A percentile compares a stretch with the other conserved stretches of the same genome.
Evolutionary conservation across 768 basidiomycete species (phyloP).

Genomic region (Lanmaoa rubissima): DNA sequence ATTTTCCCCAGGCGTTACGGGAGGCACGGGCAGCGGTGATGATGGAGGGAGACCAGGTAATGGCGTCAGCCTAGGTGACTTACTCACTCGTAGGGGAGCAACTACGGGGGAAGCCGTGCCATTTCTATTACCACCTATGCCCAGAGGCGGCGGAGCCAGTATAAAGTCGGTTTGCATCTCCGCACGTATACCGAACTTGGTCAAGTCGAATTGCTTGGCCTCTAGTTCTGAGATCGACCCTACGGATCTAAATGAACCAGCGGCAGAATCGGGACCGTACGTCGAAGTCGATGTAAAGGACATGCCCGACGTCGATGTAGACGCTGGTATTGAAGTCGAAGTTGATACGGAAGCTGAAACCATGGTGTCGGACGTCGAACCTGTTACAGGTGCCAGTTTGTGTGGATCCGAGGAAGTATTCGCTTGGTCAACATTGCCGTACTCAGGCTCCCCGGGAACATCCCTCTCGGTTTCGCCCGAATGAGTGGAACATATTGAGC

Average conservation of each 20-base stretch:
- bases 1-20: neutral
- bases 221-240: constrained; percentile 26
- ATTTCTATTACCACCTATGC: constrained; percentile 10
- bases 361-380: constrained; percentile 7
- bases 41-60: constrained; percentile 16
- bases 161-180: constrained; percentile 17
- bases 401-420: constrained; percentile 1
- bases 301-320: constrained; percentile 9
- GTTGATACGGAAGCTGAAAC: constrained; percentile 13
- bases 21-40: constrained; percentile 15
- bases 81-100: constrained; percentile 27
- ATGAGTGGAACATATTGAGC: constrained; percentile 10
- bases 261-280: constrained; percentile 4
- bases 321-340: constrained; percentile 15
- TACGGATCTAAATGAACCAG: constrained; percentile 15
- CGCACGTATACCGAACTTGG: constrained; percentile 3
- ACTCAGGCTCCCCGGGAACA: constrained; percentile 4
- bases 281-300: constrained; percentile 22
- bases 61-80: constrained; percentile 23
- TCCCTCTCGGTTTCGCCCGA: constrained; percentile 23
- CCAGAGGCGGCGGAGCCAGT: constrained; percentile 26
- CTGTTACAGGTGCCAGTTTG: neutral
- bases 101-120: constrained; percentile 8
- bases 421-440: constrained; percentile 9
- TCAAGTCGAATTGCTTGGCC: constrained; percentile 17